Percentiles rank a stretch among this genome's conserved stretches.
Conservation (phyloP, 2,329 filamentous ascomycete species). For the Epichloe coenophiala region DNA sequence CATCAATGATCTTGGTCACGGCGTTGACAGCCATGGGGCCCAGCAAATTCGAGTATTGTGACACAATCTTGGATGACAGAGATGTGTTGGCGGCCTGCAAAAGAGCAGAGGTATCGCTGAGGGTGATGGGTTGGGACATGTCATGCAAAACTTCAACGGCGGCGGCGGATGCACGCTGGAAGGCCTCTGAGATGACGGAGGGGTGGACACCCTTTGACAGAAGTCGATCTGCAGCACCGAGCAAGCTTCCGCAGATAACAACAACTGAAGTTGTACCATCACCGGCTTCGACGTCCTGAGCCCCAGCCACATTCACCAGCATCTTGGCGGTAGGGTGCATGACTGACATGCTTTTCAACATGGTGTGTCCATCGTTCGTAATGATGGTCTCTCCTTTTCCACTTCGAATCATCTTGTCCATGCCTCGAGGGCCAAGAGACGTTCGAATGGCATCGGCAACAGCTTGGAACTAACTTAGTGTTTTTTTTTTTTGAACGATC, state of each 20-base stretch:
- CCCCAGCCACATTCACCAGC: constrained; percentile 92
- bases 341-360: constrained; percentile 97
- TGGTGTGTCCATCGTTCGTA: constrained; percentile 98
- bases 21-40: constrained; percentile 98
- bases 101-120: constrained; percentile 77
- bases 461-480: constrained; percentile 36
- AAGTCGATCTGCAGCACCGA: constrained; percentile 85
- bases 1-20: constrained; percentile 88
- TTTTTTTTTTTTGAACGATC: not conserved
- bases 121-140: constrained; percentile 88
- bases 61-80: constrained; percentile 95
- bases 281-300: constrained; percentile 95
- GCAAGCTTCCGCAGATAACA: constrained; percentile 88
- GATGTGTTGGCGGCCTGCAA: constrained; percentile 95
- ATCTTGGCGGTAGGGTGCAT: constrained; percentile 99
- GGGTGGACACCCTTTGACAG: constrained; percentile 86
- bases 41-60: constrained; percentile 86
- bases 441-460: constrained; percentile 97
- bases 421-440: constrained; percentile 87
- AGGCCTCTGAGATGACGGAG: constrained; percentile 92
- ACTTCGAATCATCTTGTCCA: constrained; percentile 99
- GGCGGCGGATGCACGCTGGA: constrained; percentile 84
- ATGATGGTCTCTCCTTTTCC: constrained; percentile 96
- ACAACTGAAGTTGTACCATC: constrained; percentile 98
- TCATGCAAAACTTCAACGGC: constrained; percentile 83